Evolutionary conservation across 495 filamentous ascomycete genomes (phyloP).

Genomic region (Tuber aestivum): DNA sequence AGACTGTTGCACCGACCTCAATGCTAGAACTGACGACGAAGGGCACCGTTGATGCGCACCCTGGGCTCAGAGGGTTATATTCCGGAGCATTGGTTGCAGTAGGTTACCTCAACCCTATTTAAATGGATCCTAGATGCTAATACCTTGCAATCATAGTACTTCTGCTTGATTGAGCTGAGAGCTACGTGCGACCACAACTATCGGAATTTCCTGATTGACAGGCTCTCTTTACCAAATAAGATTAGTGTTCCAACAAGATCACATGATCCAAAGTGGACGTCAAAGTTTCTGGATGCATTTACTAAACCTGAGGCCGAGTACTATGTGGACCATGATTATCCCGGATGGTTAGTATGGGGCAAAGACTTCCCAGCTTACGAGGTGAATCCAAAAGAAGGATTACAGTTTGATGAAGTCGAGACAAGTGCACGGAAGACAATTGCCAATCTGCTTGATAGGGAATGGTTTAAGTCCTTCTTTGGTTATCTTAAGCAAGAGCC

Average conservation of each 20-base stretch:
- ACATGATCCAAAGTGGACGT: constrained; percentile 70
- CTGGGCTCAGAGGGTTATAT: constrained; percentile 74
- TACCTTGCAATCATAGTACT: constrained; percentile 47
- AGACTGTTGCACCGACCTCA: constrained; percentile 71
- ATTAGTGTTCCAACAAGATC: constrained; percentile 63
- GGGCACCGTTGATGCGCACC: constrained; percentile 85
- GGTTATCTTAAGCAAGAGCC: constrained; percentile 95
- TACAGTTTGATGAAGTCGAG: constrained; percentile 81
- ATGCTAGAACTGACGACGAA: constrained; percentile 77
- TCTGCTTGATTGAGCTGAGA: constrained; percentile 75
- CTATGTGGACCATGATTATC: constrained; percentile 84
- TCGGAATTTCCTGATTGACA: constrained; percentile 72
- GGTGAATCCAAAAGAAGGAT: constrained; percentile 60
- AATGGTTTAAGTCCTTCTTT: constrained; percentile 86
- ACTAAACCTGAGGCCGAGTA: constrained; percentile 67
- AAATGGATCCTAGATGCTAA: constrained; percentile 4
- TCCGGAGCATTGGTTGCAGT: constrained; percentile 65
- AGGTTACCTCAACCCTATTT: not conserved
- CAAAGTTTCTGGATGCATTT: constrained; percentile 70
- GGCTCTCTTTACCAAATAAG: constrained; percentile 67
- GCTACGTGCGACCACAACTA: constrained; percentile 81
- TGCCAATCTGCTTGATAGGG: constrained; percentile 66
- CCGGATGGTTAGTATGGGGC: constrained; percentile 96
- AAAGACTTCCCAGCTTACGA: constrained; percentile 73
- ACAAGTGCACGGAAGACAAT: constrained; percentile 69